Percentiles rank a stretch among this genome's conserved stretches.
Conservation (phyloP, 768 basidiomycete species). For the Hydnomerulius pinastri region DNA sequence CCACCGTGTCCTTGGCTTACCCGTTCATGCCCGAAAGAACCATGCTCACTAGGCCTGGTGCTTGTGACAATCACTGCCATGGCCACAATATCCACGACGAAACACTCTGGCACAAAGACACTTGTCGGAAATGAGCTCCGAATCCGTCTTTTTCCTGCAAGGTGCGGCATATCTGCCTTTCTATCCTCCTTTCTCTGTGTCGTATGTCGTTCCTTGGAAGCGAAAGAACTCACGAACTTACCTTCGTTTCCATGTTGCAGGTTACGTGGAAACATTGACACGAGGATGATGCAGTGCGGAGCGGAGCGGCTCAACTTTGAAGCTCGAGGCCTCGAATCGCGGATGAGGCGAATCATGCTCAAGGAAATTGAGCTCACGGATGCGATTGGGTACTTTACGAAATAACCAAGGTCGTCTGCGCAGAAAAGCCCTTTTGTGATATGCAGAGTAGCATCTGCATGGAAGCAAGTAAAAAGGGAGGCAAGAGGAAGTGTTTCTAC, state of each 20-base stretch:
- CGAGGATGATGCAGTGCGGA: not conserved
- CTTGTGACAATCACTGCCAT: constrained; percentile 1
- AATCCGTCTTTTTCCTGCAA: constrained; percentile 10
- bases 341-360: constrained; percentile 24
- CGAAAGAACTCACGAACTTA: too few relatives aligned
- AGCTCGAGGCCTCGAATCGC: constrained; percentile 14
- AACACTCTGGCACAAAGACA: not conserved
- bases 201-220: too few relatives aligned
- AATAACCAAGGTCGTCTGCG: too few relatives aligned
- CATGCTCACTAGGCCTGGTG: not conserved
- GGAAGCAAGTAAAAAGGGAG: not conserved
- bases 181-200: constrained; percentile 1
- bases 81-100: not conserved
- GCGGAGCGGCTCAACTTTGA: constrained; percentile 1
- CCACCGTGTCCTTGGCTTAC: not conserved
- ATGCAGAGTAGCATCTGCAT: constrained; percentile 4
- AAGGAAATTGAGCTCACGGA: constrained; percentile 15
- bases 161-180: constrained; percentile 19
- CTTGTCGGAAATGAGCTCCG: constrained; percentile 16
- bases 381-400: too few relatives aligned
- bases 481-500: not conserved
- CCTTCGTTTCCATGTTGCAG: too few relatives aligned
- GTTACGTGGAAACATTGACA: not conserved
- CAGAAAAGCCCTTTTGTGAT: constrained; percentile 9
- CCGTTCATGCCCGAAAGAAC: too few relatives aligned